Conservation (phyloP, 768 basidiomycete species). For the Pisolithus microcarpus region DNA sequence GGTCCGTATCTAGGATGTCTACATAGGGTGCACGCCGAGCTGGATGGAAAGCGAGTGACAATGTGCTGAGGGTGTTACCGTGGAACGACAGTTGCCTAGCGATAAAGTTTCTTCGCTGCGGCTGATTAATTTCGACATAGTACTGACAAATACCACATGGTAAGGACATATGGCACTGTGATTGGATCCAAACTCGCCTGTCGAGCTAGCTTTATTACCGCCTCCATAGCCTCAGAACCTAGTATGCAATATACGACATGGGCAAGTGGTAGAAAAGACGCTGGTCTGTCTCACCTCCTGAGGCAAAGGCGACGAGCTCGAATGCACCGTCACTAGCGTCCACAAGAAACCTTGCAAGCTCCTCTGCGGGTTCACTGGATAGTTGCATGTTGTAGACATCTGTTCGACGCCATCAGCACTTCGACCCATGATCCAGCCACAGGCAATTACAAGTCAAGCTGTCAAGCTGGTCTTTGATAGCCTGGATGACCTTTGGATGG, state of each 20-base stretch:
- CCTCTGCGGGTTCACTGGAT: slow-evolving; percentile 75
- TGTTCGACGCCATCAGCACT: slow-evolving; percentile 19
- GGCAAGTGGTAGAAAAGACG: background rate
- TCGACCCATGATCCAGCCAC: background rate
- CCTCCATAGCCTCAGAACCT: slow-evolving; percentile 90
- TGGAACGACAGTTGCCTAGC: slow-evolving; percentile 75
- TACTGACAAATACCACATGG: slow-evolving; percentile 38
- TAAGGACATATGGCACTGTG: slow-evolving; percentile 4
- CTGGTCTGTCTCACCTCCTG: slow-evolving; percentile 49
- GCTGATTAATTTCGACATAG: slow-evolving; percentile 61
- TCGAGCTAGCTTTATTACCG: slow-evolving; percentile 72
- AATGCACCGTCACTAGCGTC: slow-evolving; percentile 70
- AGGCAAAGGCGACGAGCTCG: slow-evolving; percentile 60
- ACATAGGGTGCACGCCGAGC: slow-evolving; percentile 62
- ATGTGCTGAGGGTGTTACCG: slow-evolving; percentile 71
- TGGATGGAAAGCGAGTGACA: slow-evolving; percentile 64
- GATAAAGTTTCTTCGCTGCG: slow-evolving; percentile 70
- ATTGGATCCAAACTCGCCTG: slow-evolving; percentile 41
- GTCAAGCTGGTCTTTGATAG: slow-evolving; percentile 75
- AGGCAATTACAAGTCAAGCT: slow-evolving; percentile 54
- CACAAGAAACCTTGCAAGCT: slow-evolving; percentile 60
- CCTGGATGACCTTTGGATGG: slow-evolving; percentile 64
- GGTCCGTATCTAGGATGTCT: slow-evolving; percentile 51
- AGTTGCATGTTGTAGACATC: slow-evolving; percentile 87
- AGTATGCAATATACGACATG: background rate